Conservation (phyloP, 108 stramenopile species). For the Skeletonema costatum region DNA sequence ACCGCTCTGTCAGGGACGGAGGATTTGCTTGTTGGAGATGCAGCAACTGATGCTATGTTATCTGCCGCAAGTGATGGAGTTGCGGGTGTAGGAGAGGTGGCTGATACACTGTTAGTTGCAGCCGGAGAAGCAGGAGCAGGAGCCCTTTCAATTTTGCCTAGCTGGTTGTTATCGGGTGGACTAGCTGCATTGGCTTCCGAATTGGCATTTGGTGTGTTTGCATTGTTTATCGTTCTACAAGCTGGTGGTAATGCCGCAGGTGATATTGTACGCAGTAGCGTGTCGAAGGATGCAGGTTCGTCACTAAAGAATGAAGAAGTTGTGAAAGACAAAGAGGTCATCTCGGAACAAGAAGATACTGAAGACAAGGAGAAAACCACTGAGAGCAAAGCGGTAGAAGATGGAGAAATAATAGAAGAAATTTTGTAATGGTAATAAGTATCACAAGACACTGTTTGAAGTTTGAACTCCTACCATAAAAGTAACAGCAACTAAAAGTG, state of each 20-base stretch:
- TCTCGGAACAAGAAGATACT: too few relatives aligned
- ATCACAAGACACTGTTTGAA: too few relatives aligned
- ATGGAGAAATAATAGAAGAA: background rate
- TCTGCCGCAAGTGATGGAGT: background rate
- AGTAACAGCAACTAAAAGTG: too few relatives aligned
- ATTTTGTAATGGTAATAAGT: background rate
- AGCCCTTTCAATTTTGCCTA: conserved; percentile 5
- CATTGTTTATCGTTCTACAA: conserved; percentile 2
- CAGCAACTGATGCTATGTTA: conserved; percentile 7
- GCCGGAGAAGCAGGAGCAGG: conserved; percentile 16
- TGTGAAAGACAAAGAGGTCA: background rate
- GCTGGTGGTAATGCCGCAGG: conserved; percentile 3
- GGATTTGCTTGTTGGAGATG: conserved; percentile 14
- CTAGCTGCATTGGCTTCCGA: conserved; percentile 17
- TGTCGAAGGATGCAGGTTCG: background rate
- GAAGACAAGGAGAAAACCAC: background rate
- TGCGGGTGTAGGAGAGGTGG: conserved; percentile 12
- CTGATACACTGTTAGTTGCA: conserved; percentile 1
- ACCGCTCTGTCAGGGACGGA: conserved; percentile 7
- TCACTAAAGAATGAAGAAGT: background rate
- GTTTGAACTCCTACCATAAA: too few relatives aligned
- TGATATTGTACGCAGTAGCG: background rate
- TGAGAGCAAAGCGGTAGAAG: background rate
- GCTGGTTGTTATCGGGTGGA: conserved; percentile 16
- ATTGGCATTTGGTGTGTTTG: conserved; percentile 23